Evolutionary conservation across 1,284 basidiomycete genomes (phyloP), one percentile per base, ranked within the genome.

Genomic region (Agroathelia rolfsii): DNA sequence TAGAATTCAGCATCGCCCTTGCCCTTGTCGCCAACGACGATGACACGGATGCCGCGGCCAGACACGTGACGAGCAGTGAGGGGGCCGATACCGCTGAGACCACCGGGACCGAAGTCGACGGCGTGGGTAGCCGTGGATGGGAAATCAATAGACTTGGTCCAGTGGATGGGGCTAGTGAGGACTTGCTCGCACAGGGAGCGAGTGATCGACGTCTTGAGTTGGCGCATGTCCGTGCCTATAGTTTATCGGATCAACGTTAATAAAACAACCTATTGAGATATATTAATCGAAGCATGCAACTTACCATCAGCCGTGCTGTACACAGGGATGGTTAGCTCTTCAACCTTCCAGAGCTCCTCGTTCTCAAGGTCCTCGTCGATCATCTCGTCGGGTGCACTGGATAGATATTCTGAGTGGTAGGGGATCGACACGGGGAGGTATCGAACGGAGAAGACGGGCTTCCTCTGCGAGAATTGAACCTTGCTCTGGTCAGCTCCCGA

Each of bases 91-190:
- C 94, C 94, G 45, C 84, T 89, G 38, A 87, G 55, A 19, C 93
- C 93, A 42, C 94, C 94, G 1, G 94, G 89, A 38, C 94, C 95
- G 52, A 98, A 97, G 60, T 96, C 95, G 46, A 98, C 63, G 5
- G 88, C 83, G 56, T 98, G 94, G 3, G 94, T 97, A 0, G 92
- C 89, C 6, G 79, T 72, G 36, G 80, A 68, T 1, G 89, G 85
- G 73, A 93, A 95, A 47, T 79, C 66, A 21, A 86, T 92, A 3
- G 92, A 92, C 52, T 81, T 78, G 30, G 70, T 64, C 95, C 95
- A 98, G 61, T 94, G 81, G 47, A 98, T 93, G 13, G 85, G 87
- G 32, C 72, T 72, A 4, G 80, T 86, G 57, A 95, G 94, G 51
- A 98, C 93, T 56, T 95, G 93, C 45, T 90, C 85, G 56, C 81